phyloP scores from a whole-genome alignment of 495 filamentous ascomycete species.

The Haplographium delicatum region DNA sequence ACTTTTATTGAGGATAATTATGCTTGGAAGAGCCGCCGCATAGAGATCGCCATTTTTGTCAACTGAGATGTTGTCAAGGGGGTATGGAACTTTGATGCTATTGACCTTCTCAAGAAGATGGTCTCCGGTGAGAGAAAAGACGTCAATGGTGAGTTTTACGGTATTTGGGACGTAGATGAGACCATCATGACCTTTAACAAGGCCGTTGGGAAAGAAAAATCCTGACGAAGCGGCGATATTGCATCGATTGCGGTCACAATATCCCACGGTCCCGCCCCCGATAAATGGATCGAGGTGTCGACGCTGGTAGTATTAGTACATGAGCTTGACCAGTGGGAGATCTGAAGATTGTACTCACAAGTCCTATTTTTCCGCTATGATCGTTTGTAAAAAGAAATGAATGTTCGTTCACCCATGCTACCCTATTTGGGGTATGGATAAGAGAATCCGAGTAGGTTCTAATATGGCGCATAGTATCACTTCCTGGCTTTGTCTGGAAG shows the following conservation, averaged over 20 bases:
- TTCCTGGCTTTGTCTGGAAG: slow-evolving; percentile 21
- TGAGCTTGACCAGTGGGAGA: not conserved
- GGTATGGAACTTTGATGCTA: slow-evolving; percentile 24
- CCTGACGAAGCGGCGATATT: slow-evolving; percentile 22
- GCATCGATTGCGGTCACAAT: slow-evolving; percentile 20
- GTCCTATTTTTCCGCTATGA: slow-evolving; percentile 28
- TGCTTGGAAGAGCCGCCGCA: slow-evolving; percentile 29
- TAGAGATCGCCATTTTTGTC: slow-evolving; percentile 35
- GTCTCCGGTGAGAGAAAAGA: slow-evolving; percentile 24
- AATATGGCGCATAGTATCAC: slow-evolving; percentile 26
- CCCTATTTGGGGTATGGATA: slow-evolving; percentile 32
- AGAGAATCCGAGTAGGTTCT: slow-evolving; percentile 27
- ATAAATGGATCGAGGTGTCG: slow-evolving; percentile 22
- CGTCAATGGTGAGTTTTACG: slow-evolving; percentile 19
- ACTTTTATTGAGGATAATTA: slow-evolving; percentile 4
- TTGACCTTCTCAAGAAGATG: slow-evolving; percentile 23
- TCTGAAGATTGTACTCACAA: slow-evolving; percentile 16
- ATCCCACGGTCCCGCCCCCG: slow-evolving; percentile 26
- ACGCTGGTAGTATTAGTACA: slow-evolving; percentile 15
- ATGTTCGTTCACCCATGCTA: slow-evolving; percentile 29
- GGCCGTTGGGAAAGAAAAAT: slow-evolving; percentile 31
- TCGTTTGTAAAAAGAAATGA: slow-evolving; percentile 34
- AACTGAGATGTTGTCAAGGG: slow-evolving; percentile 35
- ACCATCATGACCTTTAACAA: slow-evolving; percentile 25
- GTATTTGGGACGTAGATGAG: slow-evolving; percentile 33